These are phyloP conservation scores for Soucietia sequanensis DNA, from an alignment of 805 yeast genomes.

Conservation along the genomic window DNA sequence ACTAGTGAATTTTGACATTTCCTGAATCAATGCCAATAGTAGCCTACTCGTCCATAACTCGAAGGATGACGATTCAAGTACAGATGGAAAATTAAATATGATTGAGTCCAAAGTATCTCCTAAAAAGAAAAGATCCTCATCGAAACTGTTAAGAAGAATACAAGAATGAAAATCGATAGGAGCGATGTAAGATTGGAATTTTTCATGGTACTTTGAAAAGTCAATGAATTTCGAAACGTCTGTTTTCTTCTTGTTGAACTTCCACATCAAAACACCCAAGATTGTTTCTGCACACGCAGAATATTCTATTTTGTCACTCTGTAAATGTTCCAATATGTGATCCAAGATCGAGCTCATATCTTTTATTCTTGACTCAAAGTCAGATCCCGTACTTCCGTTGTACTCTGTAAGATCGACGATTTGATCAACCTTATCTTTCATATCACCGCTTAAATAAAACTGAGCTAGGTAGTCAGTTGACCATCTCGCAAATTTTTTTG, in stretches of 20 bases:
- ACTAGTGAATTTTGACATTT: constrained; percentile 24
- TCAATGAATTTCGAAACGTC: constrained; percentile 20
- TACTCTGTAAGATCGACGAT: constrained; percentile 5
- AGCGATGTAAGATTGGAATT: constrained; percentile 17
- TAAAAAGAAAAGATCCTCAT: constrained; percentile 14
- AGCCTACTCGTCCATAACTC: constrained; percentile 29
- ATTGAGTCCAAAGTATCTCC: constrained; percentile 12
- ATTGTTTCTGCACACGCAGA: constrained; percentile 36
- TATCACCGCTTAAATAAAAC: constrained; percentile 20
- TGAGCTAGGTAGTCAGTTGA: constrained; percentile 19
- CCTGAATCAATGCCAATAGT: constrained; percentile 31
- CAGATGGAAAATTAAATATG: constrained; percentile 9
- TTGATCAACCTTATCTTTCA: constrained; percentile 5
- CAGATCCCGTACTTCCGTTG: constrained; percentile 8
- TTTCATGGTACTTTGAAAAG: constrained; percentile 14
- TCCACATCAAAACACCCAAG: constrained; percentile 38
- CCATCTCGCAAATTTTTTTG: constrained; percentile 20
- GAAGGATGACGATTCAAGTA: constrained; percentile 10
- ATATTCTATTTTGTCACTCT: constrained; percentile 14
- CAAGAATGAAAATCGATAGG: constrained; percentile 37
- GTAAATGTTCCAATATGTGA: constrained; percentile 16
- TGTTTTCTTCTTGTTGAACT: constrained; percentile 13
- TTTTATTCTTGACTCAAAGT: constrained; percentile 15
- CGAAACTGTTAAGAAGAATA: constrained; percentile 23
- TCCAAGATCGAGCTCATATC: constrained; percentile 25